Evolutionary conservation across 176 grass and related monocot species (phyloP).

Genomic region (Triticum monococcum): DNA sequence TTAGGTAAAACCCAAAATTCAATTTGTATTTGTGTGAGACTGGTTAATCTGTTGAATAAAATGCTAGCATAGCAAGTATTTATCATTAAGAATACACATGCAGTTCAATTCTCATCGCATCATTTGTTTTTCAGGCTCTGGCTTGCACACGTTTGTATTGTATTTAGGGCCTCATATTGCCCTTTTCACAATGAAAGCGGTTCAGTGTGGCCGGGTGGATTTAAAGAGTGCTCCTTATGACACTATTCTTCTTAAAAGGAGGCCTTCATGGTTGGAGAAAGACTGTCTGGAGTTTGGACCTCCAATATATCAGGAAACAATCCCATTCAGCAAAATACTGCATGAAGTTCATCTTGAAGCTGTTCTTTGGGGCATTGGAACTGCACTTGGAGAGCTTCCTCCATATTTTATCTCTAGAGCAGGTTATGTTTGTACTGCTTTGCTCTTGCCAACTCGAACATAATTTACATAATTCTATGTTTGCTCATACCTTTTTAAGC

Average conservation of each 20-base stretch:
- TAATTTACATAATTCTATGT: not conserved
- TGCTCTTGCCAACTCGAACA: not conserved
- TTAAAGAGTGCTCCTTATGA: slow-evolving; percentile 91
- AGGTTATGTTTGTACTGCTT: slow-evolving; percentile 53
- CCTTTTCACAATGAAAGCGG: slow-evolving; percentile 92
- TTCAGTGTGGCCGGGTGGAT: slow-evolving; percentile 84
- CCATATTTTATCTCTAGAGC: slow-evolving; percentile 97
- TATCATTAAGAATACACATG: not conserved
- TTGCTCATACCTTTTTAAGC: not conserved
- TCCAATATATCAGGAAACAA: slow-evolving; percentile 61
- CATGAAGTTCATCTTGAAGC: slow-evolving; percentile 88
- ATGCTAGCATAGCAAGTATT: not conserved
- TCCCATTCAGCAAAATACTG: slow-evolving; percentile 81
- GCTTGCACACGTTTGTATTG: slow-evolving; percentile 92
- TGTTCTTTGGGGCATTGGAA: slow-evolving; percentile 95
- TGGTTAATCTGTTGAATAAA: not conserved
- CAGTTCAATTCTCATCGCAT: slow-evolving; percentile 3
- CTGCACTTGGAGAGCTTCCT: slow-evolving; percentile 94
- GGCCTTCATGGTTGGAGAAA: slow-evolving; percentile 89
- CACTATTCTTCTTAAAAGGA: slow-evolving; percentile 79
- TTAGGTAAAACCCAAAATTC: slow-evolving; percentile 55
- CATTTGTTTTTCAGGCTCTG: slow-evolving; percentile 65
- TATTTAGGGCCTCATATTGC: slow-evolving; percentile 96
- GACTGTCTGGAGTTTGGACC: slow-evolving; percentile 82
- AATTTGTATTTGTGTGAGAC: slow-evolving; percentile 6